Base-by-base conservation (phyloP, 495 filamentous ascomycete genomes). In the Penicillium desertorum region DNA sequence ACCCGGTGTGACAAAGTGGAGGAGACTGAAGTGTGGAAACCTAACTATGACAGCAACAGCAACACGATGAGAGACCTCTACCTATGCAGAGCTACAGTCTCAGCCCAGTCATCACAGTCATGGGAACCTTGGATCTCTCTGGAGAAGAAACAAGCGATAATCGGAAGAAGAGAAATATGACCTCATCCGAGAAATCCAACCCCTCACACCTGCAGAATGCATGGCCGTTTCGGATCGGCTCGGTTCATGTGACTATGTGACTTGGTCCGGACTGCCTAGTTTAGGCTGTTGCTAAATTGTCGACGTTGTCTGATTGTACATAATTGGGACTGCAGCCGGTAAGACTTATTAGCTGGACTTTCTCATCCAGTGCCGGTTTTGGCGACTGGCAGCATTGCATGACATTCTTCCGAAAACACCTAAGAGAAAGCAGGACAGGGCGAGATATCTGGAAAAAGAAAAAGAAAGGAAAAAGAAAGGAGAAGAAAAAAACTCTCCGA, bases 181-280 rank as follows among this genome's bases (percentile, higher is more conserved):
- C 53, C 49, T 57, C 57, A 60, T 56, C 19, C n/a, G 0, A 25
- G 23, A 25, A 5, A 25, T 25, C 23, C 23, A 25, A 25, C 23
- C 23, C 23, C 23, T 25, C 23, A 20, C 44, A 41, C 45, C n/a
- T 45, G 47, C 39, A 54, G 43, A 27, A 51, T 52, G 22, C 22
- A 23, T 23, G 59, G 55, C 56, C 49, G 56, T 59, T 62, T 54
- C 27, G 53, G 53, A 34, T 44, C 45, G 52, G 30, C 50, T 29
- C 60, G 23, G 47, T 52, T 65, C 56, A 25, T 25, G 23, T 25
- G 23, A 25, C 23, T 25, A 62, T 55, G 62, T 61, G 58, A 63
- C 45, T 47, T 46, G 5, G 8, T 10, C 1, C 3, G 12, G 14
- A n/a, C 5, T 47, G 23, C 20, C 54, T 49, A 17, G 25, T 48